Conservation (phyloP, 352 stramenopile species). For the Hyaloperonospora brassicae region DNA sequence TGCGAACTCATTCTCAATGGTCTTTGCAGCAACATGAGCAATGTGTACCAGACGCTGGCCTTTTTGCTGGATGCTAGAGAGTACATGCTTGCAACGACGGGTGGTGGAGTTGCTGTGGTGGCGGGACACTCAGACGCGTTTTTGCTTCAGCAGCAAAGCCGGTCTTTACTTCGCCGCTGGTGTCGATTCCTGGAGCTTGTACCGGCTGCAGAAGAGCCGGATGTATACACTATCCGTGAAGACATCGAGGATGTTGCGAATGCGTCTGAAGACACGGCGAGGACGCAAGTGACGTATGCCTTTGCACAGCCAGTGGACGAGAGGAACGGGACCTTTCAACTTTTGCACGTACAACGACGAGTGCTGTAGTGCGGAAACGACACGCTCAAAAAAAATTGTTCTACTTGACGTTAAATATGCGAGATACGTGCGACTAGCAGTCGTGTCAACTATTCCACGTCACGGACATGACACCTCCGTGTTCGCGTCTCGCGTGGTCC, state of each 20-base stretch:
- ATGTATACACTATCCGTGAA: slow-evolving; percentile 30
- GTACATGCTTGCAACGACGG: slow-evolving; percentile 40
- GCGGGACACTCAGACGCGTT: slow-evolving; percentile 28
- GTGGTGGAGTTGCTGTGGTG: slow-evolving; percentile 31
- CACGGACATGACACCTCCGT: slow-evolving; percentile 16
- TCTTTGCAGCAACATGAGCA: slow-evolving; percentile 25
- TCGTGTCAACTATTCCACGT: slow-evolving; percentile 17
- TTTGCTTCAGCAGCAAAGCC: slow-evolving; percentile 24
- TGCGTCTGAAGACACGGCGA: slow-evolving; percentile 7
- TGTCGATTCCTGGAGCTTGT: slow-evolving; percentile 44
- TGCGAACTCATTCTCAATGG: too few relatives aligned
- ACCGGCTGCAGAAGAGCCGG: slow-evolving; percentile 12
- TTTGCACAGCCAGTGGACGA: slow-evolving; percentile 20
- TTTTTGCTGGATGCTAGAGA: slow-evolving; percentile 41
- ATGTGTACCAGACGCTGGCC: slow-evolving; percentile 56
- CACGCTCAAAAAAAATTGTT: neutral
- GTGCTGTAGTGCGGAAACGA: slow-evolving; percentile 1
- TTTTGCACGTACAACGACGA: slow-evolving; percentile 25
- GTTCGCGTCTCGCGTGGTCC: too few relatives aligned
- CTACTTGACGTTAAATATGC: slow-evolving; percentile 16
- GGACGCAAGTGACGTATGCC: slow-evolving; percentile 26
- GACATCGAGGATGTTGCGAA: slow-evolving; percentile 14
- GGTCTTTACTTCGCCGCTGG: slow-evolving; percentile 36
- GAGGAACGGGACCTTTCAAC: slow-evolving; percentile 25
- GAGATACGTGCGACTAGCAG: slow-evolving; percentile 10